Percentiles rank a stretch among this genome's conserved stretches.
These are phyloP conservation scores for Podaxis rugospora DNA, from an alignment of 768 basidiomycete species.

Conservation along the genomic window DNA sequence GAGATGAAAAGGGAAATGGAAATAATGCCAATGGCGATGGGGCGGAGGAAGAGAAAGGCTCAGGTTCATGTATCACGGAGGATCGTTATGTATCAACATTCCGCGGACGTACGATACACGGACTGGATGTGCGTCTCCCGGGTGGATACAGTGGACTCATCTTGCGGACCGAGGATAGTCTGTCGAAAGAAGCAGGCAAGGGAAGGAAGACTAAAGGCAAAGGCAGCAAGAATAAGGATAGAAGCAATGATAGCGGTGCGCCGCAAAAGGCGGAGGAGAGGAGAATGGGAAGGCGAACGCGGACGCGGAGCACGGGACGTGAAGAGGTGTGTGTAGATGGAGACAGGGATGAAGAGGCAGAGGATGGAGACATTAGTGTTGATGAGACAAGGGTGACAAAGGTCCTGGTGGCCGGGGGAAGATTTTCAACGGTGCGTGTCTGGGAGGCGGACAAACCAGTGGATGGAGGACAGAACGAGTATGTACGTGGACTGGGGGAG, in stretches of 20 bases:
- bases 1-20: no score
- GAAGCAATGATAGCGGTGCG: no score
- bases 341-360: neutral
- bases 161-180: conserved; percentile 23
- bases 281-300: neutral
- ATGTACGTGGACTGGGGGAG: conserved; percentile 60
- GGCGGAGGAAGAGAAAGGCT: no score
- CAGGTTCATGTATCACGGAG: no score
- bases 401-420: conserved; percentile 40
- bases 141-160: conserved; percentile 66
- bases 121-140: conserved; percentile 57
- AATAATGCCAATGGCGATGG: no score
- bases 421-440: conserved; percentile 65
- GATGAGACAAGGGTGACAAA: conserved; percentile 5
- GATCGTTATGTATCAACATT: conserved; percentile 48
- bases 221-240: neutral
- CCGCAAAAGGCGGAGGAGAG: neutral
- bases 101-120: conserved; percentile 71
- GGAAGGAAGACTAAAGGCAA: neutral
- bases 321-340: neutral
- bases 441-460: conserved; percentile 75
- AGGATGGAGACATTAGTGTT: conserved; percentile 16
- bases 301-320: neutral
- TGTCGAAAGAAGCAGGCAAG: neutral
- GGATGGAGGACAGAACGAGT: conserved; percentile 69